phyloP scores from a whole-genome alignment of 768 basidiomycete genomes.

The Daedaleopsis nitida region DNA sequence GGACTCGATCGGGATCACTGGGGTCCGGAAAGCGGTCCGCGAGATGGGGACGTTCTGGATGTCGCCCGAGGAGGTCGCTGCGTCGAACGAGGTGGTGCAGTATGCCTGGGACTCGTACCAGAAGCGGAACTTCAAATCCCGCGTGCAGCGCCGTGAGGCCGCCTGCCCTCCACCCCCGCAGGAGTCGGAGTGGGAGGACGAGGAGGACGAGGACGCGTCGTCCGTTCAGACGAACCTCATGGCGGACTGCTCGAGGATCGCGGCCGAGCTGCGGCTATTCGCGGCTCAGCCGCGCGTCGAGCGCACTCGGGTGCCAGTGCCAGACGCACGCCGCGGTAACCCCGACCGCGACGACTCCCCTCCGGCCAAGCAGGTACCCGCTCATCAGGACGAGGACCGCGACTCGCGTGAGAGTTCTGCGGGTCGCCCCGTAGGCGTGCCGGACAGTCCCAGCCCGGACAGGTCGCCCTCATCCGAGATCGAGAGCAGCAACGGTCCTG shows the following conservation, averaged over 20 bases:
- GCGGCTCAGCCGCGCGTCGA: not conserved
- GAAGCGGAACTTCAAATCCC: no score
- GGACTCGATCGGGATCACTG: constrained; percentile 21
- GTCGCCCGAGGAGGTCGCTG: constrained; percentile 11
- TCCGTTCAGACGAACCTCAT: no score
- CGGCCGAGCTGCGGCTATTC: no score
- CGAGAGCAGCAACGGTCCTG: not conserved
- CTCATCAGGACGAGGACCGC: no score
- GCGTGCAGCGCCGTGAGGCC: no score
- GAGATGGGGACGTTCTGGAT: constrained; percentile 32
- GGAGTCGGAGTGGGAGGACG: not conserved
- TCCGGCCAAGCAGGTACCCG: no score
- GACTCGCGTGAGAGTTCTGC: no score
- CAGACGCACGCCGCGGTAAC: no score
- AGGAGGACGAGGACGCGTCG: constrained; percentile 1
- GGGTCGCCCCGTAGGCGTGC: constrained; percentile 7
- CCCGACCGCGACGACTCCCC: not conserved
- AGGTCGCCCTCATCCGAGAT: constrained; percentile 4
- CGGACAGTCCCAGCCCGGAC: not conserved
- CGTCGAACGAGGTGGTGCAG: not conserved
- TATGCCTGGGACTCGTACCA: constrained; percentile 10
- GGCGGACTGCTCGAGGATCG: no score
- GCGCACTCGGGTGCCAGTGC: not conserved
- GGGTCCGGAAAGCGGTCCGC: constrained; percentile 23
- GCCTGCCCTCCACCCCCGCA: not conserved